Conservation (phyloP, 768 basidiomycete species). For the Strobilomyces confusus region DNA sequence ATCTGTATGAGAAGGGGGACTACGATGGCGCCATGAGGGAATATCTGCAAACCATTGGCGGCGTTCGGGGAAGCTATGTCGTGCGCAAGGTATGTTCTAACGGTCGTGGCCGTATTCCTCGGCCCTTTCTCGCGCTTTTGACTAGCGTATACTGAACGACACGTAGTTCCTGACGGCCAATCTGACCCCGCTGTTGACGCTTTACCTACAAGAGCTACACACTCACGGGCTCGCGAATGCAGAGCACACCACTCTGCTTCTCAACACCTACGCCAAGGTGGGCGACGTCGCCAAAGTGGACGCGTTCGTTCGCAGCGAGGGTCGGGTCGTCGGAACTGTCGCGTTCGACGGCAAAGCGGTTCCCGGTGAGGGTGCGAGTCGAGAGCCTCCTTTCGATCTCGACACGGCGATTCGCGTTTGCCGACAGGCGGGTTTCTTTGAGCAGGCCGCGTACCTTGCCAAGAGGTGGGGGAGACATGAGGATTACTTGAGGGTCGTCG, state of each 20-base stretch:
- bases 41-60: constrained; percentile 85
- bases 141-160: constrained; percentile 3
- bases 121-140: background rate
- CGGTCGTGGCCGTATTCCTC: background rate
- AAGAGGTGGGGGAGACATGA: constrained; percentile 88
- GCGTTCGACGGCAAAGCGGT: constrained; percentile 16
- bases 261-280: constrained; percentile 97
- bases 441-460: constrained; percentile 92
- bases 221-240: constrained; percentile 86
- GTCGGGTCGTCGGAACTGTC: constrained; percentile 37
- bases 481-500: constrained; percentile 89
- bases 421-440: constrained; percentile 93
- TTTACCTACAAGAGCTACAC: constrained; percentile 95
- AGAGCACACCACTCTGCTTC: constrained; percentile 92
- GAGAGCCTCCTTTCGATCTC: constrained; percentile 91
- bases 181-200: constrained; percentile 90
- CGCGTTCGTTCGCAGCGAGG: constrained; percentile 88
- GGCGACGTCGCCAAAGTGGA: constrained; percentile 88
- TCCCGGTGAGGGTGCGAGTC: constrained; percentile 39
- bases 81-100: constrained; percentile 75
- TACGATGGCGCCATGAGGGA: constrained; percentile 93
- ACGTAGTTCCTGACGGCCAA: constrained; percentile 92
- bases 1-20: constrained; percentile 85
- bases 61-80: constrained; percentile 90
- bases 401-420: constrained; percentile 97